These are phyloP conservation scores for Tricholoma sp. DNA, from an alignment of 768 basidiomycete genomes.

Conservation along the genomic window DNA sequence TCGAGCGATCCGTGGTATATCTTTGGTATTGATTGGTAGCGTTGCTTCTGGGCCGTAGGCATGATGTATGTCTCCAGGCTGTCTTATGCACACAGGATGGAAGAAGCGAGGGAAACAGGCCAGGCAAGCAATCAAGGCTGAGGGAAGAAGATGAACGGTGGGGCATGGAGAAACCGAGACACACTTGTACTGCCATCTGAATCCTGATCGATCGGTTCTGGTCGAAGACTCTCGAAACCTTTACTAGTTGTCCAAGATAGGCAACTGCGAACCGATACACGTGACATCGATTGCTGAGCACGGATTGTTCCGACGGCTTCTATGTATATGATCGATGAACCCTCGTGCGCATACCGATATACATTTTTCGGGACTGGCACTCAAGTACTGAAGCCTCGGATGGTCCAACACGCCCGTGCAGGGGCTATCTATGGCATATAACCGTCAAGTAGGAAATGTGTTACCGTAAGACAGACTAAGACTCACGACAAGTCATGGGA, in stretches of 20 bases:
- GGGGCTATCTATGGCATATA: background rate
- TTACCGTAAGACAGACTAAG: background rate
- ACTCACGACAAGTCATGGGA: background rate
- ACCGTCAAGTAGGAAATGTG: background rate
- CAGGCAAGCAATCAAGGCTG: constrained; percentile 6
- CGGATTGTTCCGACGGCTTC: background rate
- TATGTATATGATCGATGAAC: too few species aligned
- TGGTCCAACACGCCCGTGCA: background rate
- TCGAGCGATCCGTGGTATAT: constrained; percentile 50
- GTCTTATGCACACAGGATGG: background rate
- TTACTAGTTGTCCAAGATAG: constrained; percentile 16
- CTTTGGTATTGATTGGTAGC: constrained; percentile 21
- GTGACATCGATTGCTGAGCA: constrained; percentile 11
- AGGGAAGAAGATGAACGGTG: constrained; percentile 9
- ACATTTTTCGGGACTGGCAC: background rate
- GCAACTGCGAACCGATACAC: constrained; percentile 14
- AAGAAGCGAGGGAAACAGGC: constrained; percentile 5
- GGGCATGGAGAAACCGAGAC: constrained; percentile 15
- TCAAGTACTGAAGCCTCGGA: background rate
- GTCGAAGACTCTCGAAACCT: constrained; percentile 14
- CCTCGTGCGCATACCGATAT: background rate
- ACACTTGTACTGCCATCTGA: constrained; percentile 20
- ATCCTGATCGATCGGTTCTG: constrained; percentile 32
- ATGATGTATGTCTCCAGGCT: constrained; percentile 14
- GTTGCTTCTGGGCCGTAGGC: constrained; percentile 22